Evolutionary conservation across 2,329 filamentous ascomycete genomes (phyloP), one percentile per base, ranked within the genome.

Genomic region (Colletotrichum sublineola): DNA sequence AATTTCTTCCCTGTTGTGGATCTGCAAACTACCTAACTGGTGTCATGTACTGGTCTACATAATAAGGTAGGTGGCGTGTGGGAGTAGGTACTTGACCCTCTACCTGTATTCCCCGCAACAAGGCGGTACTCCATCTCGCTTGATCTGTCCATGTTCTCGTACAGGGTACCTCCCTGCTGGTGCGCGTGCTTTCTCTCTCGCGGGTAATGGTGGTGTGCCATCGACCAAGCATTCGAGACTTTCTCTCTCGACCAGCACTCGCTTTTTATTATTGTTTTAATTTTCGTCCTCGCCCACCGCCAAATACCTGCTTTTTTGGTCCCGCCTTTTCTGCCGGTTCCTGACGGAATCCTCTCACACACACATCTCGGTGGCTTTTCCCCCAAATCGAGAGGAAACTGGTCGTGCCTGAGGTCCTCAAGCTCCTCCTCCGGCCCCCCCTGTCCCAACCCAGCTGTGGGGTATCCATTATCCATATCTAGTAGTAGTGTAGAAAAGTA

Each of bases 1-100:
- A 72, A 60, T 62, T 69, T 61, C 66, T 48, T 70, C 70, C 61
- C 60, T 46, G 61, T 56, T 48, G 50, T 72, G 66, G 70, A 72
- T 29, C 53, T 42, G 52, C 33, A 29, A 31, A 20, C 24, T 61
- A 20, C 18, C 42, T 18, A 42, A 2, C 18, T 46, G 18, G 18
- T 7, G 18, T 6, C 20, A 18, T 46, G 44, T 46, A 46, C 7
- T 7, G 18, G 44, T 8, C 18, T n/a, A n/a, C 44, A 4, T 20
- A 7, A 1, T 11, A n/a, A n/a, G 1, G 20, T 3, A n/a, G 9
- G 44, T 46, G 18, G 18, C 4, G 18, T 5, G 8, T 1, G 18
- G 0, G 44, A 46, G 7, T 9, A 6, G 18, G 44, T 46, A 69
- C 66, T 68, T 60, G 40, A 11, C n/a, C 36, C 20, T 20, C 24